Evolutionary conservation across 2,329 filamentous ascomycete genomes (phyloP), one percentile per base, ranked within the genome.

Genomic region (Xenosphaeropsis pyriputrescens): DNA sequence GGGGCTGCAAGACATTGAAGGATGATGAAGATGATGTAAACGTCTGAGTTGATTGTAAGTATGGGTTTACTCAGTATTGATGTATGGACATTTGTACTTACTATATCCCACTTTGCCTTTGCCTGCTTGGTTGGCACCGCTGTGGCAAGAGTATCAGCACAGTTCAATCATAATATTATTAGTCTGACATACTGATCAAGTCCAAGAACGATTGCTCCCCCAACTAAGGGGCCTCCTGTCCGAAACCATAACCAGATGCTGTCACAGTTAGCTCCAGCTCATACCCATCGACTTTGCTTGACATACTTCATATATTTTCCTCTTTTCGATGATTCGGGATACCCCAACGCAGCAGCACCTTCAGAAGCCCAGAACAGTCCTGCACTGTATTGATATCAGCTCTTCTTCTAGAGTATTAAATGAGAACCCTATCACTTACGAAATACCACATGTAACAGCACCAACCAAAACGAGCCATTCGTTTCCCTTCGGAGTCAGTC

Each of bases 281-380:
- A 50, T 72, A 73, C 76, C 12, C 12, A 26, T 5, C 8, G 8
- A 26, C 12, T 26, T 26, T 5, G 12, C 12, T 9, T 26, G 22
- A 9, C 22, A 26, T 26, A 26, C 22, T 26, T 26, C 22, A 26
- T 79, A 0, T 26, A 26, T 26, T 26, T 26, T 26, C 22, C 22
- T 26, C 22, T 26, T 26, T 26, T 26, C 22, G 22, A 26, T 9
- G 22, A 11, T 47, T 85, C 79, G 0, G 79, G 79, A 45, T 85
- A 85, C 0, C 73, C 67, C 15, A 85, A 70, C 0, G 79, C 79
- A 40, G 85, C 81, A 0, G 80, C 79, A 1, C 76, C 76, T 56
- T 85, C 80, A 0, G 79, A 72, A 64, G 76, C 76, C 80, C 80
- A 85, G 55, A 85, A 85, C 0, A 85, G 63, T 0, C 80, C 80